phyloP scores from a whole-genome alignment of 108 stramenopile genomes.

The Seminavis robusta region DNA sequence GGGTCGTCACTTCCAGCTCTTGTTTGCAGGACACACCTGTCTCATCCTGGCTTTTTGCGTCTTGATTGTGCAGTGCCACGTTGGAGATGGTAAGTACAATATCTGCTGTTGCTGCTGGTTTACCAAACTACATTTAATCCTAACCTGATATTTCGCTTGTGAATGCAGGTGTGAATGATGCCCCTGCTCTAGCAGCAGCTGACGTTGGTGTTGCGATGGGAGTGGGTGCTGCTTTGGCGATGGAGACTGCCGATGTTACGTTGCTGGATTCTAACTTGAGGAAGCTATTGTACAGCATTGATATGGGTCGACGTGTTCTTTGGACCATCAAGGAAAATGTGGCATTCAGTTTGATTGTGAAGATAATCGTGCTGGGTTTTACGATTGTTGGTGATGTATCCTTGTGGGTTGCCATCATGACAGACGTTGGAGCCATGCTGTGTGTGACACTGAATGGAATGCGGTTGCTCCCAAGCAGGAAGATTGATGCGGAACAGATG shows the following conservation, averaged over 20 bases:
- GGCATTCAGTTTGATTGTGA: constrained; percentile 53
- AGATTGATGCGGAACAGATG: no score
- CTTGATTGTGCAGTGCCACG: no score
- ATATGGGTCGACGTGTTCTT: constrained; percentile 59
- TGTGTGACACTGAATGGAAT: constrained; percentile 78
- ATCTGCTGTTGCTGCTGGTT: no score
- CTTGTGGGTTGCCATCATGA: constrained; percentile 63
- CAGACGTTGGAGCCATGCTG: constrained; percentile 83
- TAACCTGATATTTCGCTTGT: no score
- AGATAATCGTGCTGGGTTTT: constrained; percentile 63
- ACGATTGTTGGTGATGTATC: constrained; percentile 48
- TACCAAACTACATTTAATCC: no score
- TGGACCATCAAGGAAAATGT: constrained; percentile 71
- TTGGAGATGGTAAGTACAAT: no score
- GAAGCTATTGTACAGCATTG: constrained; percentile 54
- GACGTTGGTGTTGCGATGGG: constrained; percentile 98
- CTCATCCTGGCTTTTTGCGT: no score
- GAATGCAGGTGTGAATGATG: constrained; percentile 86
- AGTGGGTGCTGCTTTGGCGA: constrained; percentile 91
- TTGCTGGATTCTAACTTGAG: constrained; percentile 70
- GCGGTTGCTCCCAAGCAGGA: constrained; percentile 52
- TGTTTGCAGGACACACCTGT: no score
- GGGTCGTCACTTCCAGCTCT: no score
- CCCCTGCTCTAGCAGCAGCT: constrained; percentile 88
- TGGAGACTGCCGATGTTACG: constrained; percentile 83